Evolutionary conservation across 139 green algal species (phyloP).

Genomic region (Chlamydomonas asymmetrica): DNA sequence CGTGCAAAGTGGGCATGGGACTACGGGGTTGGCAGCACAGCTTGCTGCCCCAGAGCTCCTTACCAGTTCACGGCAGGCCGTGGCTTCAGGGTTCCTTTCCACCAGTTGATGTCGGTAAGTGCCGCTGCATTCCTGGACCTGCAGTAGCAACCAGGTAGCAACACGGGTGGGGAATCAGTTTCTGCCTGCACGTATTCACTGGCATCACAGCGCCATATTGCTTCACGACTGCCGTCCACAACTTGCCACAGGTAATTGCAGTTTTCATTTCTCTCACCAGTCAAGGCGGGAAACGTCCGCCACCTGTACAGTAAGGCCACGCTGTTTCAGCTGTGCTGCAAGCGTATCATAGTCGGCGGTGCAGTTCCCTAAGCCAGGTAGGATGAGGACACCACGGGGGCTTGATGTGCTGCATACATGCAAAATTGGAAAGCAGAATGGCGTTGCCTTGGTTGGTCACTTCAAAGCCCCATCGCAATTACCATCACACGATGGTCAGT

Average conservation of each 20-base stretch:
- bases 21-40: no score
- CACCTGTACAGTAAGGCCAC: slow-evolving; percentile 44
- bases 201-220: not conserved
- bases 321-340: slow-evolving; percentile 19
- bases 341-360: slow-evolving; percentile 34
- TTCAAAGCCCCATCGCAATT: no score
- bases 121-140: slow-evolving; percentile 89
- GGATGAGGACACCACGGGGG: slow-evolving; percentile 64
- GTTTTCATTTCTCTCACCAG: slow-evolving; percentile 9
- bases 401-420: not conserved
- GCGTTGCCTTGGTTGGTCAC: no score
- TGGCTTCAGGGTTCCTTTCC: slow-evolving; percentile 86
- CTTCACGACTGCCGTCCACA: not conserved
- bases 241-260: not conserved
- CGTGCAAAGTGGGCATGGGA: no score
- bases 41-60: no score
- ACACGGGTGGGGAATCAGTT: no score
- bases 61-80: slow-evolving; percentile 92
- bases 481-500: no score
- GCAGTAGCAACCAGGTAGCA: no score
- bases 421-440: no score
- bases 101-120: slow-evolving; percentile 81
- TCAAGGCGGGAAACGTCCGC: slow-evolving; percentile 20
- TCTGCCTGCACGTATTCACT: slow-evolving; percentile 56
- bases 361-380: slow-evolving; percentile 90